Base-by-base conservation (phyloP, 1,284 basidiomycete species). In the Marasmius oreades region DNA sequence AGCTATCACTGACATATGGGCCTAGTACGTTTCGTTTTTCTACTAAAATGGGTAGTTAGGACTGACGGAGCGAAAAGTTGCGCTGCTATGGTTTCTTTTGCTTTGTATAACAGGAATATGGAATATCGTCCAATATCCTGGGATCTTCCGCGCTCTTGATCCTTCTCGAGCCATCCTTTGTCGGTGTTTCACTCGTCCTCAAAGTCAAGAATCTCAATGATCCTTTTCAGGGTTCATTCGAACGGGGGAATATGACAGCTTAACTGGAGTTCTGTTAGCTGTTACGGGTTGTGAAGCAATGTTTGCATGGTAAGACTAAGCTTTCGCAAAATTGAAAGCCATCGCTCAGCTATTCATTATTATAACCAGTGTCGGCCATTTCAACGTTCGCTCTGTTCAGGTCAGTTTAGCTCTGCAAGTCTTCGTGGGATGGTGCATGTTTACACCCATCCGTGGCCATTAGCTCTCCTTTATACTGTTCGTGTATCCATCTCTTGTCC, bases 201-300 rank as follows among this genome's bases (percentile, higher is more conserved):
- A 31, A 31, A 31, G 28, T 10, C 10, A 31, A 10, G 10, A 31
- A 31, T 5, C 28, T 31, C 28, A 31, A 31, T 31, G 28, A 3
- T 36, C 20, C 4, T 8, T n/a, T 31, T 22, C 56, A 85, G 82
- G 80, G 10, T 89, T 90, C 59, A 80, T 86, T 1, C 77, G 86
- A 7, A 88, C 85, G 1, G 73, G 70, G 51, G 68, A 86, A 57
- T 88, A 82, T 56, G 81, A 84, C 58, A 64, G 80, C 2, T 75
- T 90, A 1, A 74, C 81, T 18, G 86, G 86, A 42, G 75, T 89
- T 1, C 67, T 90, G 6, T 76, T 90, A 1, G 77, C 81, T 1
- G 63, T 88, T 20, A 88, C 86, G 0, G 86, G 86, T 1, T 84
- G 79, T 60, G 86, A 89, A 65, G 86, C 85, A 3, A 70, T 87